phyloP scores from a whole-genome alignment of 768 basidiomycete species.

The Royoungia palumana region DNA sequence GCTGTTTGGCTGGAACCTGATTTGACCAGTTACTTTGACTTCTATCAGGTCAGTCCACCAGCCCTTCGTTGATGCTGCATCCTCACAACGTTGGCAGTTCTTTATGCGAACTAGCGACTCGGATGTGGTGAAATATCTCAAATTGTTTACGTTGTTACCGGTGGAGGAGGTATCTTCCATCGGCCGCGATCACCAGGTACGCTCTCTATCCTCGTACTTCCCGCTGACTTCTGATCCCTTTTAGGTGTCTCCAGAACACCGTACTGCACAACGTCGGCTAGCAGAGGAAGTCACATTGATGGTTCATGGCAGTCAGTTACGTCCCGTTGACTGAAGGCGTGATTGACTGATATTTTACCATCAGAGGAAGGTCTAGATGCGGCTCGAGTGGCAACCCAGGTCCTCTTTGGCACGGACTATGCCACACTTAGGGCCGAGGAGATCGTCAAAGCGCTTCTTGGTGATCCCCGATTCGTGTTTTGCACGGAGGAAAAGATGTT shows the following conservation, averaged over 20 bases:
- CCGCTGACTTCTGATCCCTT: neutral
- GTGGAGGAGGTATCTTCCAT: slow-evolving; percentile 52
- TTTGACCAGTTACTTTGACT: slow-evolving; percentile 84
- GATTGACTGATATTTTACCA: slow-evolving; percentile 1
- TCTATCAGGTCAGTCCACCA: slow-evolving; percentile 74
- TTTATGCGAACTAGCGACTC: slow-evolving; percentile 80
- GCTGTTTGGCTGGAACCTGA: slow-evolving; percentile 84
- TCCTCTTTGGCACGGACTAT: slow-evolving; percentile 41
- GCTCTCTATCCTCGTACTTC: neutral
- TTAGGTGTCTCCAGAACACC: slow-evolving; percentile 34
- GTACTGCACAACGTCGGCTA: slow-evolving; percentile 48
- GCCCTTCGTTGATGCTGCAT: neutral
- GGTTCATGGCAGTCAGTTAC: slow-evolving; percentile 51
- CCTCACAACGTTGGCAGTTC: slow-evolving; percentile 52
- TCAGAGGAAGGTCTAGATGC: slow-evolving; percentile 39
- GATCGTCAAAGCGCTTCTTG: slow-evolving; percentile 57
- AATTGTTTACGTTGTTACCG: slow-evolving; percentile 77
- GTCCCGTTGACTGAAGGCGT: neutral
- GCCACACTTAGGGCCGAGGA: slow-evolving; percentile 50
- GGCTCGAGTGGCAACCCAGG: slow-evolving; percentile 43
- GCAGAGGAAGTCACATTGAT: slow-evolving; percentile 60
- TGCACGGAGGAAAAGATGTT: slow-evolving; percentile 50
- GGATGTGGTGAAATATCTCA: slow-evolving; percentile 77
- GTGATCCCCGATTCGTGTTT: slow-evolving; percentile 63
- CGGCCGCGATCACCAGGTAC: slow-evolving; percentile 58